These are phyloP conservation scores for Aspergillus caelatus DNA, from an alignment of 2,329 filamentous ascomycete species.

Conservation along the genomic window DNA sequence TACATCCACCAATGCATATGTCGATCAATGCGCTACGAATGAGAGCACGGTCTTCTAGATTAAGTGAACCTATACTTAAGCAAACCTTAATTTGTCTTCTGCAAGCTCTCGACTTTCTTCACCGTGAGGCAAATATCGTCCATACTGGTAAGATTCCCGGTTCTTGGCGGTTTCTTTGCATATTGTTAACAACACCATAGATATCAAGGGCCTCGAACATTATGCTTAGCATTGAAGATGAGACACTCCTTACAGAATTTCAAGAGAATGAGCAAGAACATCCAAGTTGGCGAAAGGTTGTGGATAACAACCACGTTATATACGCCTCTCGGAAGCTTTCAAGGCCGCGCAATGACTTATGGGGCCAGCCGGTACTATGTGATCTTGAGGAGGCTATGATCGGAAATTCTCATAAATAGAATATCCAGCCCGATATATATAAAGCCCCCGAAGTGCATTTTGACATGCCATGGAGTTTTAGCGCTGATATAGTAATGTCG, in stretches of 20 bases:
- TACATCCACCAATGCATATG: background rate
- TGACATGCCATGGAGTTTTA: background rate
- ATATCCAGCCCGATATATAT: background rate
- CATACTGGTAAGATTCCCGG: background rate
- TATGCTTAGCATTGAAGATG: background rate
- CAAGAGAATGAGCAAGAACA: background rate
- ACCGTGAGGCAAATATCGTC: background rate
- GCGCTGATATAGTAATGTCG: background rate
- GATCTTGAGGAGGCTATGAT: background rate
- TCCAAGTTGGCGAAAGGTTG: background rate
- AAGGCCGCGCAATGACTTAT: background rate
- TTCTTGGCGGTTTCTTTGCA: too few species aligned
- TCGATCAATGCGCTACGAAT: background rate
- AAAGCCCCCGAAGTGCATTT: background rate
- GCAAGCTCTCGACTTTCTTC: background rate
- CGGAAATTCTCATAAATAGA: background rate
- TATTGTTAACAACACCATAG: background rate
- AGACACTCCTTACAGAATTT: background rate
- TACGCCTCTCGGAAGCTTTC: background rate
- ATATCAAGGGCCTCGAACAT: background rate
- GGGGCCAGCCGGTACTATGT: background rate
- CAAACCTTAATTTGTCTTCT: background rate
- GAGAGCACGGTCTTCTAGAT: background rate
- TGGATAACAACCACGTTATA: background rate
- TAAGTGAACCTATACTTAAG: background rate